A percentile compares a stretch with the other conserved stretches of the same genome.
phyloP scores from a whole-genome alignment of 1,284 basidiomycete species.

The Cryptococcus sp. region DNA sequence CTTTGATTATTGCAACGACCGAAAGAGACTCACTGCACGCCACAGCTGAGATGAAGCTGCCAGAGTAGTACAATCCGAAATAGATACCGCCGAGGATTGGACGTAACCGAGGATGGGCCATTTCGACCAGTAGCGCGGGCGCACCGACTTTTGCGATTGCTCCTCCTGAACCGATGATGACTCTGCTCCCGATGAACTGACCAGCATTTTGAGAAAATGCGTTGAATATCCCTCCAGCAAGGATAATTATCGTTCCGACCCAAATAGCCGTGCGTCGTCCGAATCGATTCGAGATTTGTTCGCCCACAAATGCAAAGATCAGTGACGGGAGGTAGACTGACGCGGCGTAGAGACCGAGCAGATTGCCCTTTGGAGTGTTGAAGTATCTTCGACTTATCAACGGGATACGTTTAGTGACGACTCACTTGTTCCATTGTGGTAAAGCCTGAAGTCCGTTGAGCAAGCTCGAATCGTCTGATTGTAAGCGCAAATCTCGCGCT shows the following conservation, averaged over 20 bases:
- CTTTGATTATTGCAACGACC: neutral
- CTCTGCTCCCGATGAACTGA: constrained; percentile 16
- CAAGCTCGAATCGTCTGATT: constrained; percentile 22
- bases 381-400: constrained; percentile 21
- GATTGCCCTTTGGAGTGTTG: constrained; percentile 19
- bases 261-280: constrained; percentile 27
- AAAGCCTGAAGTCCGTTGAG: constrained; percentile 28
- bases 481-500: neutral
- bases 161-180: constrained; percentile 29
- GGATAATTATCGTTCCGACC: constrained; percentile 27
- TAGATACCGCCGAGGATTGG: constrained; percentile 18
- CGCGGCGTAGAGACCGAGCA: constrained; percentile 32
- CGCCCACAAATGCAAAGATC: constrained; percentile 26
- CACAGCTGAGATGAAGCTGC: constrained; percentile 26
- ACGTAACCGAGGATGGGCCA: constrained; percentile 18
- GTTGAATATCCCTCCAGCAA: constrained; percentile 32
- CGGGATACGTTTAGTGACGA: neutral
- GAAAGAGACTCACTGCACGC: constrained; percentile 7
- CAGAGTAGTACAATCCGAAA: constrained; percentile 27
- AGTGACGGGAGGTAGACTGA: constrained; percentile 32
- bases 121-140: constrained; percentile 19
- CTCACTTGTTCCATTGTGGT: constrained; percentile 3
- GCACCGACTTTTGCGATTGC: constrained; percentile 18
- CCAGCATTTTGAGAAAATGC: constrained; percentile 22
- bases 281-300: constrained; percentile 21